These are phyloP conservation scores for Sphagnurus paluster DNA, from an alignment of 1,284 basidiomycete species.

Conservation along the genomic window DNA sequence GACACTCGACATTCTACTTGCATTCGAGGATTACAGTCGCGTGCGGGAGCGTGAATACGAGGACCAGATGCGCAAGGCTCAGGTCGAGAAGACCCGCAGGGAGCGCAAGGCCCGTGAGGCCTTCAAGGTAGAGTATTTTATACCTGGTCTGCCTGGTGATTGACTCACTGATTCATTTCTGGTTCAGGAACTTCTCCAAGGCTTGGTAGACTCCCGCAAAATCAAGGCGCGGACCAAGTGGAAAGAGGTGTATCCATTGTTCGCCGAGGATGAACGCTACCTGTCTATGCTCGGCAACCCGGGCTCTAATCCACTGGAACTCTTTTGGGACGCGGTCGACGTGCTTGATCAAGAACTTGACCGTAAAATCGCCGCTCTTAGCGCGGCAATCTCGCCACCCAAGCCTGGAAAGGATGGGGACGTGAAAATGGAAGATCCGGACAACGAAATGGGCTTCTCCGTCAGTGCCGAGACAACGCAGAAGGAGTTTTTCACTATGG, in stretches of 20 bases:
- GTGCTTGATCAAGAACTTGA: conserved; percentile 84
- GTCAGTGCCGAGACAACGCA: conserved; percentile 58
- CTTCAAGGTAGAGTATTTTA: conserved; percentile 70
- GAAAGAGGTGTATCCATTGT: conserved; percentile 82
- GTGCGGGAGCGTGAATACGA: conserved; percentile 88
- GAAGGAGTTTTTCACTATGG: conserved; percentile 59
- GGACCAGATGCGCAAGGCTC: conserved; percentile 73
- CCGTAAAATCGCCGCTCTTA: conserved; percentile 57
- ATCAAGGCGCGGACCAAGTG: conserved; percentile 87
- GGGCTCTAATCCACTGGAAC: conserved; percentile 91
- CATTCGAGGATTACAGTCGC: conserved; percentile 90
- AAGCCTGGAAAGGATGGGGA: too few relatives aligned
- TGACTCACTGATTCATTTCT: too few relatives aligned
- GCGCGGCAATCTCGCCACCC: conserved; percentile 68
- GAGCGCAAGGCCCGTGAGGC: conserved; percentile 88
- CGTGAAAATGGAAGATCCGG: conserved; percentile 32
- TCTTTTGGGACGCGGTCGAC: conserved; percentile 96
- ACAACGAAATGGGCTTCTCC: conserved; percentile 40
- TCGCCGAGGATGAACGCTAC: conserved; percentile 84
- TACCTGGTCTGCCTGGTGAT: too few relatives aligned
- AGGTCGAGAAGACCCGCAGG: conserved; percentile 80
- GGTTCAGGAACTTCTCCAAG: conserved; percentile 64
- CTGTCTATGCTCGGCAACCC: conserved; percentile 84
- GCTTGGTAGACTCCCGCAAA: conserved; percentile 64
- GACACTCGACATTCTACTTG: conserved; percentile 84